A percentile compares a stretch with the other conserved stretches of the same genome.
Evolutionary conservation across 2,329 filamentous ascomycete species (phyloP).

Genomic region (Myriosclerotinia scirpicola): DNA sequence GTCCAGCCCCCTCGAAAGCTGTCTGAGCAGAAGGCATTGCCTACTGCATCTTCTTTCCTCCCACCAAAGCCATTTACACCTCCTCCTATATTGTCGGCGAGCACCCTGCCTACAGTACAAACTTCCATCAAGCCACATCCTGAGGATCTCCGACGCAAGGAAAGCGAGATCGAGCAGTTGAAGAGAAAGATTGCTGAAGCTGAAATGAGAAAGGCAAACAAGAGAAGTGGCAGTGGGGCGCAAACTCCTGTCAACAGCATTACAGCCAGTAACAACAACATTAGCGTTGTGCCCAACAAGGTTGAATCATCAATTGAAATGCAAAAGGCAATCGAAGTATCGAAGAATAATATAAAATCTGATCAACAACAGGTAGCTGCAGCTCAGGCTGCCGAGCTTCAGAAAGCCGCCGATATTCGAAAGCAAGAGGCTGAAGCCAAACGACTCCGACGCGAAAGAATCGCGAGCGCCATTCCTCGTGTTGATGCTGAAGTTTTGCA

Average conservation of each 20-base stretch:
- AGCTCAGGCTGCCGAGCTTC: slow-evolving; percentile 33
- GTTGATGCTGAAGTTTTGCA: slow-evolving; percentile 41
- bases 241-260: slow-evolving; percentile 33
- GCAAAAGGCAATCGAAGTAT: slow-evolving; percentile 33
- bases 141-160: slow-evolving; percentile 51
- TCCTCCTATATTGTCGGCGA: slow-evolving; percentile 31
- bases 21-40: slow-evolving; percentile 29
- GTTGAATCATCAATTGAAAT: slow-evolving; percentile 35
- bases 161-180: slow-evolving; percentile 60
- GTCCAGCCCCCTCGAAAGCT: slow-evolving; percentile 28
- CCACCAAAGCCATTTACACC: slow-evolving; percentile 42
- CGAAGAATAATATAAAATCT: slow-evolving; percentile 28
- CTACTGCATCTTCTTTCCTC: slow-evolving; percentile 45
- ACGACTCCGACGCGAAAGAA: slow-evolving; percentile 38
- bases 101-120: slow-evolving; percentile 33
- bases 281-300: slow-evolving; percentile 27
- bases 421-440: slow-evolving; percentile 36
- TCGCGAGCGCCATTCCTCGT: slow-evolving; percentile 38
- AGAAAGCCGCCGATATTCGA: slow-evolving; percentile 34
- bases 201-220: slow-evolving; percentile 37
- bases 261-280: slow-evolving; percentile 21
- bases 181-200: slow-evolving; percentile 45
- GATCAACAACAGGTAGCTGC: slow-evolving; percentile 36
- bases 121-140: slow-evolving; percentile 30
- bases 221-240: slow-evolving; percentile 35